Conservation (phyloP, 495 filamentous ascomycete genomes). For the Lophiotrema nucula region DNA sequence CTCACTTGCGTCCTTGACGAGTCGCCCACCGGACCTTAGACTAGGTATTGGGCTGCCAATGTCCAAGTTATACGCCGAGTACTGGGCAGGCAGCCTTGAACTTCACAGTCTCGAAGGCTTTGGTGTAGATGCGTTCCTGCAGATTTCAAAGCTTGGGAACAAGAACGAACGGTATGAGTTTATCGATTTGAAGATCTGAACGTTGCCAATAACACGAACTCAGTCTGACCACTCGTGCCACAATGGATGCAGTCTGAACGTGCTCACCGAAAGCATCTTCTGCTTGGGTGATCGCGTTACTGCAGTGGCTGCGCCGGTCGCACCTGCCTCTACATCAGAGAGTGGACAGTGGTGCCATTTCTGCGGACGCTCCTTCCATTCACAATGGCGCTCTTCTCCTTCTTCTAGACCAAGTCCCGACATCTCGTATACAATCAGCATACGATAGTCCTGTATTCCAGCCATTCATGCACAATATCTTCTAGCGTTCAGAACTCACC, state of each 20-base stretch:
- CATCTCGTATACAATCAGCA: no score
- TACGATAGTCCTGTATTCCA: no score
- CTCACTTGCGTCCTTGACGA: slow-evolving; percentile 74
- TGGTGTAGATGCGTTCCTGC: slow-evolving; percentile 94
- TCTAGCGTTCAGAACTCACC: no score
- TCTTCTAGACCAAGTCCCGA: no score
- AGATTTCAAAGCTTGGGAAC: slow-evolving; percentile 96
- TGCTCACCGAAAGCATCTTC: no score
- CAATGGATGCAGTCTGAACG: slow-evolving; percentile 81
- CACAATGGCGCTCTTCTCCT: no score
- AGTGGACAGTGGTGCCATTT: no score
- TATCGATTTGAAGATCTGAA: background rate
- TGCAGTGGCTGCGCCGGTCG: no score
- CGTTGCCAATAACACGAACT: slow-evolving; percentile 5
- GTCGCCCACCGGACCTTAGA: slow-evolving; percentile 79
- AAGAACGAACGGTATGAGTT: slow-evolving; percentile 82
- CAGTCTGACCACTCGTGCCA: slow-evolving; percentile 73
- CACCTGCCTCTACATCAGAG: no score
- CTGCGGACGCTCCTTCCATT: no score
- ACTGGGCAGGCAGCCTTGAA: slow-evolving; percentile 94
- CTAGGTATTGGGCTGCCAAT: slow-evolving; percentile 93
- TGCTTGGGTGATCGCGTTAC: no score
- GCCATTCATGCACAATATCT: no score
- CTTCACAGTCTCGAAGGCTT: slow-evolving; percentile 94
- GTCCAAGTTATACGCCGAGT: slow-evolving; percentile 94